Conservation (phyloP, 2,329 filamentous ascomycete genomes). For the Tolypocladium tropicale region DNA sequence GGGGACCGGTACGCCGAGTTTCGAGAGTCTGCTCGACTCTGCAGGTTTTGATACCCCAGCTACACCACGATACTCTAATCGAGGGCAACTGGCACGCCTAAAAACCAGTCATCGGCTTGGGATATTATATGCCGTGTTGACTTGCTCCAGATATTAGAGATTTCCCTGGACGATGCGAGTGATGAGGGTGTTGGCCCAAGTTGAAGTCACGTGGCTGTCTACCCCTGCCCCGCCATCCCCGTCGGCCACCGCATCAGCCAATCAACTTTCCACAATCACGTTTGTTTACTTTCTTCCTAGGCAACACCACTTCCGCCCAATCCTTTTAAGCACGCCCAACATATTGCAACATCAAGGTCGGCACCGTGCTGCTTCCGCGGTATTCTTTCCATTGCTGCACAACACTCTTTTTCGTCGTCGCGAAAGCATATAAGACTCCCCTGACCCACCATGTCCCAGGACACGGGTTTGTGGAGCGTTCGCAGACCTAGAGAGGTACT, state of each 20-base stretch:
- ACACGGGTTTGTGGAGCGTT: slow-evolving; percentile 81
- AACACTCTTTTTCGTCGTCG: not conserved
- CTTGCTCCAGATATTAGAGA: too few relatives aligned
- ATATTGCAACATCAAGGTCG: not conserved
- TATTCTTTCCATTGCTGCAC: not conserved
- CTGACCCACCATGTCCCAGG: slow-evolving; percentile 61
- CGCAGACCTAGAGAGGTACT: slow-evolving; percentile 83
- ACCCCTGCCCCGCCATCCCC: not conserved
- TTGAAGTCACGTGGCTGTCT: not conserved
- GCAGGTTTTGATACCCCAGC: too few relatives aligned
- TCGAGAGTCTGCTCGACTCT: too few relatives aligned
- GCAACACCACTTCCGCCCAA: slow-evolving; percentile 21
- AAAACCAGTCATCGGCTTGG: too few relatives aligned
- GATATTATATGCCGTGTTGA: too few relatives aligned
- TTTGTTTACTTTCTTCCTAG: slow-evolving; percentile 34
- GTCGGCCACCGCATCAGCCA: slow-evolving; percentile 8
- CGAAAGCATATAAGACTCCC: slow-evolving; percentile 1
- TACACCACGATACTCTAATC: too few relatives aligned
- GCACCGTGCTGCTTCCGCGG: not conserved
- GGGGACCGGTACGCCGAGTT: too few relatives aligned
- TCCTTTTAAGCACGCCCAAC: not conserved
- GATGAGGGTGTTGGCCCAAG: not conserved
- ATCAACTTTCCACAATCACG: slow-evolving; percentile 10
- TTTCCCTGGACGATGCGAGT: too few relatives aligned
- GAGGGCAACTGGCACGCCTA: too few relatives aligned